Base-by-base conservation (phyloP, 2,329 filamentous ascomycete genomes). In the Aureobasidium sp. region DNA sequence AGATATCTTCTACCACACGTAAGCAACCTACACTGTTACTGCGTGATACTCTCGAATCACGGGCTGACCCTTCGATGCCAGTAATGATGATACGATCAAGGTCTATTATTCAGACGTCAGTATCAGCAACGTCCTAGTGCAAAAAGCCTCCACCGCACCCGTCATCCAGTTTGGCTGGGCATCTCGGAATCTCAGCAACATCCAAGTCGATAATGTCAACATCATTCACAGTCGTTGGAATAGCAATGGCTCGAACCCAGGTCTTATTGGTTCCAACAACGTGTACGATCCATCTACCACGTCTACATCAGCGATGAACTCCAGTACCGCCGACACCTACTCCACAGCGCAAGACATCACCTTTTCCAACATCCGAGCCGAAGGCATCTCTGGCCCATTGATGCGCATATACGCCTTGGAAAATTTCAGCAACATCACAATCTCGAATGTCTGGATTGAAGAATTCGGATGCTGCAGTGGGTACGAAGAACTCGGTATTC, bases 211-310 rank as follows among this genome's bases (percentile, higher is more conserved):
- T 30, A 34, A 48, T 27, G 37, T 58, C 41, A 37, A 45, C 13
- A 48, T 58, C n/a, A 47, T 58, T 7, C 54, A 58, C 54, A 58
- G 54, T n/a, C 54, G 54, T 32, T 58, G 54, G 54, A 58, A 58
- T 21, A 58, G 54, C 30, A 58, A 58, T 39, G 30, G 30, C 11
- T 58, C 54, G 13, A 58, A 58, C 13, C 54, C 54, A 39, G 54
- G 54, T 21, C 11, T 58, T 11, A 48, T 58, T 11, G 54, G 54
- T 1, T 48, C 42, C 8, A 58, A 58, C 44, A 58, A 58, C 4
- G 11, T 58, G 5, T 58, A 58, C 21, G 54, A 58, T 21, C 54
- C 54, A 3, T 48, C 54, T 3, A 39, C 54, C 3, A 8, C 30
- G 15, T 58, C 42, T 5, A 58, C 54, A 13, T 47, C 54, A 29